Evolutionary conservation across 2,329 filamentous ascomycete species (phyloP).

Genomic region (Alternaria atra): DNA sequence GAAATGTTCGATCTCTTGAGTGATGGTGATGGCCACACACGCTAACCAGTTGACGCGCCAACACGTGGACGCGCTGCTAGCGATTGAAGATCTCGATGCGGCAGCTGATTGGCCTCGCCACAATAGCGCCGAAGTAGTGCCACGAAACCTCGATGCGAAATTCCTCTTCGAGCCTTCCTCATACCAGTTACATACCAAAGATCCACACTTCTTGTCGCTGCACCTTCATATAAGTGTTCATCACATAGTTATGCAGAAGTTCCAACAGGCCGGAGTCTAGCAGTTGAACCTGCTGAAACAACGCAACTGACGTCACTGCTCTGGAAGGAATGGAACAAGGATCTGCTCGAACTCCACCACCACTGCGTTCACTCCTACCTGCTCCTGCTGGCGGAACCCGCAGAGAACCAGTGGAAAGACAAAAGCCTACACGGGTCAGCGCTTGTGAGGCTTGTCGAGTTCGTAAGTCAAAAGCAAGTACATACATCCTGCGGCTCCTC

Average conservation of each 20-base stretch:
- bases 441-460: conserved; percentile 20
- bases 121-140: conserved; percentile 1
- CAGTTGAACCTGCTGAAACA: not conserved
- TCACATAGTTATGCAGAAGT: not conserved
- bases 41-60: not conserved
- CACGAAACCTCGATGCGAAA: conserved; percentile 8
- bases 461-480: conserved; percentile 21
- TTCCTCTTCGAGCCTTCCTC: not conserved
- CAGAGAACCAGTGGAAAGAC: conserved; percentile 1
- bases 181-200: not conserved
- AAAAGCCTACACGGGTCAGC: conserved; percentile 4
- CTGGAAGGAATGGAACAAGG: conserved; percentile 5
- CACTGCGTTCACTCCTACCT: conserved; percentile 12
- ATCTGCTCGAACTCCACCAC: not conserved
- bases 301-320: not conserved
- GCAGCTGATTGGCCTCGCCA: not conserved
- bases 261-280: not conserved
- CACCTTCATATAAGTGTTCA: not conserved
- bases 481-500: not conserved
- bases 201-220: not conserved
- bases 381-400: conserved; percentile 8
- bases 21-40: not conserved
- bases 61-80: not conserved
- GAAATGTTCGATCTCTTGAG: not conserved
- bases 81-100: not conserved